Evolutionary conservation across 768 basidiomycete species (phyloP).

Genomic region (Lactarius deliciosus): DNA sequence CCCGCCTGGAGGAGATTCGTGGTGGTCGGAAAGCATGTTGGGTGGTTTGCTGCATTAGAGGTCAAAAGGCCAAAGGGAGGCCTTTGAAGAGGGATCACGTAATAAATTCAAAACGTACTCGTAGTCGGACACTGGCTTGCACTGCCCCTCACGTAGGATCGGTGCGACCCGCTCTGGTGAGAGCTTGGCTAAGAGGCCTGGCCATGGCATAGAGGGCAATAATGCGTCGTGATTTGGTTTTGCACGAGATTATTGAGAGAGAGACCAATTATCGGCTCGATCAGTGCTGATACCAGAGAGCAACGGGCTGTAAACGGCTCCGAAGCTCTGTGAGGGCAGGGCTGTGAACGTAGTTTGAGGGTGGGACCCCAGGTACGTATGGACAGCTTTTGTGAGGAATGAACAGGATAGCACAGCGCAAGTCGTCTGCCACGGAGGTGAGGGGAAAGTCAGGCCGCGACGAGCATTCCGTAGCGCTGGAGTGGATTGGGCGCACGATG

Average conservation of each 20-base stretch:
- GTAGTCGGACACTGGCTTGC: constrained; percentile 23
- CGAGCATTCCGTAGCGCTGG: constrained; percentile 15
- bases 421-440: constrained; percentile 3
- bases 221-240: neutral
- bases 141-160: constrained; percentile 26
- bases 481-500: constrained; percentile 10
- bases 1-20: constrained; percentile 10
- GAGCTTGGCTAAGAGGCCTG: constrained; percentile 17
- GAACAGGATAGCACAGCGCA: constrained; percentile 25
- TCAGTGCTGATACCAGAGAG: neutral
- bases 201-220: constrained; percentile 21
- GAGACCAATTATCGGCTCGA: constrained; percentile 5
- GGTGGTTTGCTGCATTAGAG: constrained; percentile 18
- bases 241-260: neutral
- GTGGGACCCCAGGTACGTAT: constrained; percentile 15
- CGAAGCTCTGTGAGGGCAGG: constrained; percentile 1
- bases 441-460: neutral
- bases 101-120: constrained; percentile 23
- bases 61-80: constrained; percentile 11
- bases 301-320: neutral
- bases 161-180: constrained; percentile 19
- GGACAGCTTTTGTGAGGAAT: constrained; percentile 13
- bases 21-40: constrained; percentile 22
- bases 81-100: constrained; percentile 20
- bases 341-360: constrained; percentile 24